phyloP scores from a whole-genome alignment of 305 asterid species.

The Solanum hybrid region DNA sequence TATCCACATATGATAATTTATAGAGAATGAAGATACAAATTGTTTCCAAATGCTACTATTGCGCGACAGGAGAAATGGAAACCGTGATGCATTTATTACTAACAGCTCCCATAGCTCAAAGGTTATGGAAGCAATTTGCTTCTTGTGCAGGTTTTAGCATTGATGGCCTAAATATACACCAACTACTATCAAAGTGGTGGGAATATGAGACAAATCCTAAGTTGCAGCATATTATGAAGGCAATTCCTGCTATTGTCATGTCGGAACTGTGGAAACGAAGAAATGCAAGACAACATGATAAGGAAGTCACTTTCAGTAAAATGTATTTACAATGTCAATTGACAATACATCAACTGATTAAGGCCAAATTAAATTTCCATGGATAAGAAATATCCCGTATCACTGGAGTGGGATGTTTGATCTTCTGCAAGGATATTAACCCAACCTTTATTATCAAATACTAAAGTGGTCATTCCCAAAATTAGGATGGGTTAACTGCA shows the following conservation, averaged over 20 bases:
- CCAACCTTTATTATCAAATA: not conserved
- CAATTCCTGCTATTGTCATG: not conserved
- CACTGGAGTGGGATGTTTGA: not conserved
- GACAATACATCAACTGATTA: not conserved
- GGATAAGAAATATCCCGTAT: too few relatives aligned
- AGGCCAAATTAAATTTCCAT: not conserved
- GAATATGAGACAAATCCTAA: not conserved
- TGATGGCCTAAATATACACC: not conserved
- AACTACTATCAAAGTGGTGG: not conserved
- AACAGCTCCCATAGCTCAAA: not conserved
- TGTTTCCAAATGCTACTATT: too few relatives aligned
- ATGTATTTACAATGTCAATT: not conserved
- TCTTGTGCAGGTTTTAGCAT: not conserved
- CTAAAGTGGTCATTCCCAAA: not conserved
- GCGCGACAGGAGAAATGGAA: not conserved
- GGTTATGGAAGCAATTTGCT: not conserved
- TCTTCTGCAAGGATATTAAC: not conserved
- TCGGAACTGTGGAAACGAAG: not conserved
- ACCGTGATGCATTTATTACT: not conserved
- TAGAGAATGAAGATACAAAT: not conserved
- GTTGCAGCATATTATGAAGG: not conserved
- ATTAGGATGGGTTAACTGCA: not conserved
- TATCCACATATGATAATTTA: too few relatives aligned
- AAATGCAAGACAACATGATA: not conserved
- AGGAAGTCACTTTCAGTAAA: not conserved